Conservation (phyloP, 1,139 yeast genomes). For the Pichia cactophila region DNA sequence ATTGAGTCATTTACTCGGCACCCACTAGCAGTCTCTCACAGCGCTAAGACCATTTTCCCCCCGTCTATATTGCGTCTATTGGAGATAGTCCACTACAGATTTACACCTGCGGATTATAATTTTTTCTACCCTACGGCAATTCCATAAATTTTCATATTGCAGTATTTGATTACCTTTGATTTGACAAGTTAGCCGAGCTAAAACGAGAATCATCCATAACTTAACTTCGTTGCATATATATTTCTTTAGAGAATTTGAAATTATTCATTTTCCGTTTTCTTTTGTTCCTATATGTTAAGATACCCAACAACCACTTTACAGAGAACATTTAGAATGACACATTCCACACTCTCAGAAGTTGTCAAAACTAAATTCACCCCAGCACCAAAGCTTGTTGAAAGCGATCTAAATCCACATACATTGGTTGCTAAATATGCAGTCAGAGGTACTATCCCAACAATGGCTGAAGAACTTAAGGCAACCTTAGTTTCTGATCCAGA, state of each 20-base stretch:
- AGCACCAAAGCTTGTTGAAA: constrained; percentile 28
- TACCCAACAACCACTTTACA: neutral
- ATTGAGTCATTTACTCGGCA: too few species aligned
- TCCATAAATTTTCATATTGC: too few species aligned
- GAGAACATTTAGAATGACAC: constrained; percentile 7
- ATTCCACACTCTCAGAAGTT: constrained; percentile 8
- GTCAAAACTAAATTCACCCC: constrained; percentile 20
- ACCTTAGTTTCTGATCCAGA: constrained; percentile 46
- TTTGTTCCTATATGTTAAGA: neutral
- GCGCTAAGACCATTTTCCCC: too few species aligned
- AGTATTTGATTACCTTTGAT: neutral
- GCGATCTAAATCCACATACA: constrained; percentile 65
- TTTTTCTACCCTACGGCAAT: too few species aligned
- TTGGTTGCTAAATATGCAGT: constrained; percentile 91
- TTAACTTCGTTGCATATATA: too few species aligned
- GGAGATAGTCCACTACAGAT: too few species aligned
- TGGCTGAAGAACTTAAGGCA: constrained; percentile 75
- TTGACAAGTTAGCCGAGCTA: neutral
- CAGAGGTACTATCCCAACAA: constrained; percentile 84
- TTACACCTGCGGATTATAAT: too few species aligned
- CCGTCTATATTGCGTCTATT: too few species aligned
- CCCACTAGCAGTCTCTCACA: too few species aligned
- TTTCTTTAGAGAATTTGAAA: too few species aligned
- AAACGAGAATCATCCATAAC: too few species aligned
- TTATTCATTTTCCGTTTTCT: neutral